Evolutionary conservation across 225 moss, liverwort and hornwort genomes (phyloP), one percentile per base, ranked within the genome.

Genomic region (Marchantia paleacea): DNA sequence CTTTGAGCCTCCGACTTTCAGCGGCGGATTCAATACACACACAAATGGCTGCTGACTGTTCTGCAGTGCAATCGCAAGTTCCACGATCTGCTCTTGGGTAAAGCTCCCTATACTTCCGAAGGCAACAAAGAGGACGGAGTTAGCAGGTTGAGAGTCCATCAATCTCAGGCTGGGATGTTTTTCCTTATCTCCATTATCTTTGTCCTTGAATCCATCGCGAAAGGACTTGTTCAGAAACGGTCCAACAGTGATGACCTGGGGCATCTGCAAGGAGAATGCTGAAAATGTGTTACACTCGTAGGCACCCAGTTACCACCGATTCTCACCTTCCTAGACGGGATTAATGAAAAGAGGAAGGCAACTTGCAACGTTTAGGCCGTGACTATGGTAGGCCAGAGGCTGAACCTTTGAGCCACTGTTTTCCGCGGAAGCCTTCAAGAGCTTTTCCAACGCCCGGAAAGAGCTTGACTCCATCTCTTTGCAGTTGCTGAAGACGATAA

Each of bases 1-100:
- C 30, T 3, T 6, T 3, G 14, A 16, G 12, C 51, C 55, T 55
- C 12, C 0, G 12, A 9, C 12, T 10, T 18, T 30, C 22, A 53
- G 55, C 3, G 54, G 25, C 13, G 73, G 61, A 20, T 66, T 79
- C 61, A 85, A 26, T 31, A 85, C 86, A 52, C 85, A 85, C 55
- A 92, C 72, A 52, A 91, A 91, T 14, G 83, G 88, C 28, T 88
- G 88, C 16, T 79, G 55, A 76, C 89, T 89, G 55, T 73, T 73
- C 73, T 92, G 83, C 26, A 91, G 80, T 13, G 87, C 89, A 18
- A 83, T 54, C 15, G 84, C 89, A 22, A 92, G 79, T 29, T 85
- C 89, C 47, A 76, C 72, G 20, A 89, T 85, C 31, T 89, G 79
- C 29, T 20, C 73, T 29, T 55, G 52, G 15, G 86, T 64, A 0